These are phyloP conservation scores for Sisymbrium irio DNA, from an alignment of 345 rosid species.

Conservation along the genomic window DNA sequence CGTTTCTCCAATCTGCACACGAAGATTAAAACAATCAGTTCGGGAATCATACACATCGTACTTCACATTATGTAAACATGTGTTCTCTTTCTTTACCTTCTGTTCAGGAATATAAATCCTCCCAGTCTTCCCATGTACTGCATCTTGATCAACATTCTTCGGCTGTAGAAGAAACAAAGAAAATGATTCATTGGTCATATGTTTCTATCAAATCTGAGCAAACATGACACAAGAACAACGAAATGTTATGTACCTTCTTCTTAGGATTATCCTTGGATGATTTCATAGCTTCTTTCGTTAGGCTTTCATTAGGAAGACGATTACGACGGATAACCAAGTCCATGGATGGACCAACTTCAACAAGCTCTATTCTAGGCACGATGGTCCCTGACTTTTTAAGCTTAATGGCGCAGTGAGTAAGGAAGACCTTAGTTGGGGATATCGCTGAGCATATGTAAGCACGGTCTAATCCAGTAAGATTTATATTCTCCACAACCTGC, in stretches of 20 bases:
- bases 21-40: conserved; percentile 10
- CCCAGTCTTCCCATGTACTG: conserved; percentile 60
- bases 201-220: background rate
- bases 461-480: conserved; percentile 80
- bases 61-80: background rate
- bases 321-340: conserved; percentile 89
- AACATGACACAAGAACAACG: background rate
- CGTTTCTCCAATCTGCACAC: conserved; percentile 54
- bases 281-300: conserved; percentile 85
- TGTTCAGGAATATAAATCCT: conserved; percentile 92
- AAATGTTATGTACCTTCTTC: conserved; percentile 62
- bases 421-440: conserved; percentile 57
- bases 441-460: conserved; percentile 83
- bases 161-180: conserved; percentile 40
- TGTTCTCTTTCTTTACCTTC: conserved; percentile 48
- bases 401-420: conserved; percentile 83
- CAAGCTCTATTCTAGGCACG: conserved; percentile 89
- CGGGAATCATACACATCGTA: no score
- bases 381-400: conserved; percentile 82
- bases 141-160: conserved; percentile 70
- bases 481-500: conserved; percentile 86
- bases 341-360: conserved; percentile 96
- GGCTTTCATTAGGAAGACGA: conserved; percentile 75
- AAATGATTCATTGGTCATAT: background rate
- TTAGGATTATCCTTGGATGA: conserved; percentile 64